Percentiles rank a stretch among this genome's conserved stretches.
phyloP scores from a whole-genome alignment of 306 rosid species.

The Canavalia ensiformis region DNA sequence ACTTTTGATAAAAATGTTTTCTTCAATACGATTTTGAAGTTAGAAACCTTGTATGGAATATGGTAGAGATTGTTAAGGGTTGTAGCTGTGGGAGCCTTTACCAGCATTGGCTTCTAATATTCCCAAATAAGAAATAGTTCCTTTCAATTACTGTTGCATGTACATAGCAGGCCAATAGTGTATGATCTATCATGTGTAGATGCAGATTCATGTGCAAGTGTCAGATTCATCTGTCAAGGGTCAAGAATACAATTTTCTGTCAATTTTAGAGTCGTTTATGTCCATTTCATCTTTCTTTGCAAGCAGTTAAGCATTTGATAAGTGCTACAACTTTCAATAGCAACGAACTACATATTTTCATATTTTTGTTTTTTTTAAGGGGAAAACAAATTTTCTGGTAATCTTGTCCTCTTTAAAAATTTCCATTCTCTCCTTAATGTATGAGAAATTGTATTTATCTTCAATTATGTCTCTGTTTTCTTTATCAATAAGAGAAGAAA shows the following conservation, averaged over 20 bases:
- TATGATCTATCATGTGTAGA: neutral
- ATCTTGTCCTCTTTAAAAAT: neutral
- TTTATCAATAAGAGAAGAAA: neutral
- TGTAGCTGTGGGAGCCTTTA: neutral
- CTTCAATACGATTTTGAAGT: neutral
- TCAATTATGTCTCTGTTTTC: neutral
- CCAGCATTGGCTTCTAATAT: neutral
- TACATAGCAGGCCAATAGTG: neutral
- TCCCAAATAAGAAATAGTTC: neutral
- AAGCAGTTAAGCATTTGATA: neutral
- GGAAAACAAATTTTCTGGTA: neutral
- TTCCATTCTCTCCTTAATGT: neutral
- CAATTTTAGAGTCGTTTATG: neutral
- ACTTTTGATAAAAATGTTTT: neutral
- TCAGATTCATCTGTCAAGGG: neutral
- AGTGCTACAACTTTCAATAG: neutral
- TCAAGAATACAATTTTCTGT: neutral
- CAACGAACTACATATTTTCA: neutral
- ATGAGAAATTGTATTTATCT: neutral
- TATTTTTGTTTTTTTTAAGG: neutral
- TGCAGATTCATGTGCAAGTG: neutral
- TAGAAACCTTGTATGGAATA: neutral
- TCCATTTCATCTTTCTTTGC: neutral
- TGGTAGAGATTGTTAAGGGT: neutral
- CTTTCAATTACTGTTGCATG: conserved; percentile 4